Evolutionary conservation across 495 filamentous ascomycete genomes (phyloP), one percentile per base, ranked within the genome.

Genomic region (Parmelia sp.): DNA sequence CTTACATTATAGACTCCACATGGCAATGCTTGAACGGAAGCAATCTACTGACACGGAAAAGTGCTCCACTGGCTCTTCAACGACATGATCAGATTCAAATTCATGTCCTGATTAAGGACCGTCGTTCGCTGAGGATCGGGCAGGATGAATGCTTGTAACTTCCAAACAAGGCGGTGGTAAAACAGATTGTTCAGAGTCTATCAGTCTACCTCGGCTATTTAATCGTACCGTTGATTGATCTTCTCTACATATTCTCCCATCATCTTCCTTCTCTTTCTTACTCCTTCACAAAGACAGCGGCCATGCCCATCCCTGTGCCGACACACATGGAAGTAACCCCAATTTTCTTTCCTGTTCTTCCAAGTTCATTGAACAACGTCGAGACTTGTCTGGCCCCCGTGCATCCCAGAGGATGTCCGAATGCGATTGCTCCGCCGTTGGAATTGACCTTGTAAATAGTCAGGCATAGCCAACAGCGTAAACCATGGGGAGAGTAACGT

Each of bases 361-460:
- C 86, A 64, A 98, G 77, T 83, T 97, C 95, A 64, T 86, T 92
- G 65, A 98, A 78, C 66, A 98, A 75, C 11, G 94, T 98, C 72
- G 88, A 89, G 47, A 98, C 89, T 82, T 97, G 95, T 68, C 94
- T 82, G 15, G 94, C 89, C 40, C 94, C 94, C 0, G 94, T 98
- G 75, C 90, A 95, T 42, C 47, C 47, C 25, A 98, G 82, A 10
- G 94, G 94, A 81, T 98, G 94, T 9, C 94, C 94, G 71, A 97
- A 97, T n/a, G 94, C 94, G 74, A 98, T 98, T 35, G 95, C 95
- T 62, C 94, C 92, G 61, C 94, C 94, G 82, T 96, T 96, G 49
- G 93, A 94, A 80, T 98, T 98, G 70, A 97, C 83, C 83, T 96
- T 96, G 62, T 77, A 21, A 71, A 53, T 19, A 37, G 19, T 63